These are phyloP conservation scores for Dittrichia graveolens DNA, from an alignment of 129 eudicot genomes.

Conservation along the genomic window DNA sequence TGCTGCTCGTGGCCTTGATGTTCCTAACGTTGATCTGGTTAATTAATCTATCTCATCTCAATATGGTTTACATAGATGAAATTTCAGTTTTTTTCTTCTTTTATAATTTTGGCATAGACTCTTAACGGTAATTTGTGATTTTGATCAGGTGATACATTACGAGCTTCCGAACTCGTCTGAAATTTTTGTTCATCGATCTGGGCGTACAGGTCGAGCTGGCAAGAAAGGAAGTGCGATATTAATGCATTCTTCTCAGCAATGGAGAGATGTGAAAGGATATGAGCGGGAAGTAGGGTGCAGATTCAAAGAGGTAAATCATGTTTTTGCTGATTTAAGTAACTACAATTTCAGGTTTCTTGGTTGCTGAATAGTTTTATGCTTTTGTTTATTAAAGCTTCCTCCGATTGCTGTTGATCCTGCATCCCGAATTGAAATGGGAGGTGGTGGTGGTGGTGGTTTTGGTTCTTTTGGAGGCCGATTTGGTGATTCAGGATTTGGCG, in stretches of 20 bases:
- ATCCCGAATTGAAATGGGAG: slow-evolving; percentile 50
- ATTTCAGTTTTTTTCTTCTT: background rate
- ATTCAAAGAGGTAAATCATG: slow-evolving; percentile 57
- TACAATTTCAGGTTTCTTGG: background rate
- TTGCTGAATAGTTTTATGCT: slow-evolving; percentile 7
- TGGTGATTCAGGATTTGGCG: slow-evolving; percentile 46
- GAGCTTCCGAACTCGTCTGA: slow-evolving; percentile 84
- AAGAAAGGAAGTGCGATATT: slow-evolving; percentile 88
- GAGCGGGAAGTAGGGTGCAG: slow-evolving; percentile 81
- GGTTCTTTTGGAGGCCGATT: slow-evolving; percentile 47
- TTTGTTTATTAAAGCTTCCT: slow-evolving; percentile 59
- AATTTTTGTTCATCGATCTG: slow-evolving; percentile 88
- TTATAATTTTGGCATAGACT: background rate
- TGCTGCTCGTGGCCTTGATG: slow-evolving; percentile 98
- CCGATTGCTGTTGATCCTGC: slow-evolving; percentile 63
- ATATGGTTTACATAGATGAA: background rate
- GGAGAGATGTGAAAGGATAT: slow-evolving; percentile 60
- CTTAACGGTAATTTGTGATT: background rate
- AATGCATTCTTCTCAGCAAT: slow-evolving; percentile 58
- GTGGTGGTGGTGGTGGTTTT: slow-evolving; percentile 55
- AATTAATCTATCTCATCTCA: slow-evolving; percentile 19
- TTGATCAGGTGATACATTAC: slow-evolving; percentile 73
- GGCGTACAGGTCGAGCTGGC: slow-evolving; percentile 98
- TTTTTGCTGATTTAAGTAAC: background rate
- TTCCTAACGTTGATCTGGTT: slow-evolving; percentile 97